These are phyloP conservation scores for Ceriops tagal DNA, from an alignment of 345 rosid species.

Conservation along the genomic window DNA sequence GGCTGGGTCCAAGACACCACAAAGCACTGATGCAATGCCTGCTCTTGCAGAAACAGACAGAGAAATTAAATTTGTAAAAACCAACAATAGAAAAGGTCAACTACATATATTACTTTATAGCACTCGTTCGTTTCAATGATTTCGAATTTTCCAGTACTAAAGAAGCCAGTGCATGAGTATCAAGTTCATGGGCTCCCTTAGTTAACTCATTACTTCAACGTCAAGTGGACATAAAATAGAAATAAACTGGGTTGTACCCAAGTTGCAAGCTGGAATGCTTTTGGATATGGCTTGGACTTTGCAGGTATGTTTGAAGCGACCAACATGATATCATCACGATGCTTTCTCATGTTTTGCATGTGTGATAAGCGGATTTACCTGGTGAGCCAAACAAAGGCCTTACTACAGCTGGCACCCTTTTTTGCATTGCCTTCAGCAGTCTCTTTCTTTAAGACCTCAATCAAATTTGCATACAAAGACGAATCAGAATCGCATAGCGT, in stretches of 20 bases:
- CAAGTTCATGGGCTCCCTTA: not conserved
- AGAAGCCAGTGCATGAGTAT: not conserved
- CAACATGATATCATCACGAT: not conserved
- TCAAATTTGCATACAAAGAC: conserved; percentile 51
- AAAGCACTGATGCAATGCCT: not conserved
- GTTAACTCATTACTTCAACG: not conserved
- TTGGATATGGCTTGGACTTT: too few relatives aligned
- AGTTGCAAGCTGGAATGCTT: not conserved
- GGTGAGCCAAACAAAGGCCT: conserved; percentile 88
- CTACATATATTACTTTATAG: not conserved
- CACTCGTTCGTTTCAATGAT: not conserved
- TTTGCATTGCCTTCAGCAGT: conserved; percentile 46
- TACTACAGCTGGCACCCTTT: conserved; percentile 61
- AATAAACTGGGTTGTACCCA: not conserved
- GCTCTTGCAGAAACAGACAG: not conserved
- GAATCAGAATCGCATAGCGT: conserved; percentile 53
- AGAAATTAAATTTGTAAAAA: not conserved
- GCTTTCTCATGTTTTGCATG: not conserved
- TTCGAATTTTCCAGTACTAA: conserved; percentile 7
- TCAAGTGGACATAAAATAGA: not conserved
- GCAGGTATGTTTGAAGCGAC: too few relatives aligned
- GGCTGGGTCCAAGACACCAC: not conserved
- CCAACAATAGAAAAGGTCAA: not conserved
- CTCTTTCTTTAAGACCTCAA: conserved; percentile 74
- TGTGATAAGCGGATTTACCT: conserved; percentile 38